Conservation (phyloP, 148 eudicot species). For the Mesembryanthemum crystallinum region DNA sequence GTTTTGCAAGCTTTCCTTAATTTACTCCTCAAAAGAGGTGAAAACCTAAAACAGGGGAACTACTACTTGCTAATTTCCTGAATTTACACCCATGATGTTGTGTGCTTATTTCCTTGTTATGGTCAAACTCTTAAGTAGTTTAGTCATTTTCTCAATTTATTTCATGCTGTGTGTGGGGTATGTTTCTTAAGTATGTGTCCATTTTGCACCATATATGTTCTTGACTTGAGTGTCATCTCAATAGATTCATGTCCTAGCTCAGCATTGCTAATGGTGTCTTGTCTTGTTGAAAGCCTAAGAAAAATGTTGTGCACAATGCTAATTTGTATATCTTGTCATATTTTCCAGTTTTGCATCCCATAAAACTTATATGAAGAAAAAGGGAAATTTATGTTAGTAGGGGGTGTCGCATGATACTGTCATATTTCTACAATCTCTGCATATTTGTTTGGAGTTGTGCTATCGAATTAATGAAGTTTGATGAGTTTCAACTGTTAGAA, state of each 20-base stretch:
- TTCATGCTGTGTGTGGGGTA: conserved; percentile 10
- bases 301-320: neutral
- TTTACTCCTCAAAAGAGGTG: conserved; percentile 29
- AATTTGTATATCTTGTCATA: neutral
- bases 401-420: too few species aligned
- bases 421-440: too few species aligned
- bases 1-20: conserved; percentile 18
- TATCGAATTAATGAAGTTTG: too few species aligned
- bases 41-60: neutral
- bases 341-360: too few species aligned
- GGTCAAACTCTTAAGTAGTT: too few species aligned
- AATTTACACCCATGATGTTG: conserved; percentile 6
- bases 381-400: too few species aligned
- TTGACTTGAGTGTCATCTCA: neutral
- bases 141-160: neutral
- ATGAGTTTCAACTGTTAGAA: too few species aligned
- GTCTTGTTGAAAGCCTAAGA: neutral
- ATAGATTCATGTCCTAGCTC: neutral
- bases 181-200: neutral
- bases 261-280: neutral
- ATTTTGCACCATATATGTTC: neutral
- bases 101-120: too few species aligned
- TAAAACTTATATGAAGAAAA: too few species aligned
- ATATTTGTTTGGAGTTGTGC: too few species aligned
- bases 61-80: neutral